Evolutionary conservation across 73 alveolate species (phyloP).

Genomic region (Effrenium voratum): DNA sequence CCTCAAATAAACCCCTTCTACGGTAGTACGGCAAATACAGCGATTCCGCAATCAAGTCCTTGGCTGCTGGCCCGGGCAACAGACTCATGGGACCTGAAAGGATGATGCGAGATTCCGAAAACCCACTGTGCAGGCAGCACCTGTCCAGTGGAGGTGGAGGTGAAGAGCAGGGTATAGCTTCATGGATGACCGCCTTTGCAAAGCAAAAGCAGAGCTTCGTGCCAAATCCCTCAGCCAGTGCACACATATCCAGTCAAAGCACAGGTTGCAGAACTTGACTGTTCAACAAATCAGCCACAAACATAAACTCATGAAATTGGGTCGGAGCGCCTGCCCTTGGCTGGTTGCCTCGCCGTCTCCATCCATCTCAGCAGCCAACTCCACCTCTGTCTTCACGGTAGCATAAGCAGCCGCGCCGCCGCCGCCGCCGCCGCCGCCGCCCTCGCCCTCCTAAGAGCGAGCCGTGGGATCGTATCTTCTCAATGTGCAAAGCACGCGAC

Average conservation of each 20-base stretch:
- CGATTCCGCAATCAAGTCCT: no score
- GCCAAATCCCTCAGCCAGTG: no score
- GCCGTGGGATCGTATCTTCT: background rate
- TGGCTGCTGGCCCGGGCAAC: background rate
- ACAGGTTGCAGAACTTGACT: no score
- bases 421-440: no score
- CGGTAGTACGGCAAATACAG: no score
- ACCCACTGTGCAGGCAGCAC: background rate
- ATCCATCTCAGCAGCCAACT: background rate
- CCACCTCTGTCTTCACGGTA: constrained; percentile 64
- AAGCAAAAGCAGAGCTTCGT: background rate
- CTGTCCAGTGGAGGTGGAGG: background rate
- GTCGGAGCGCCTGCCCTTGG: no score
- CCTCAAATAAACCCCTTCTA: background rate
- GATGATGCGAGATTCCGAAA: background rate
- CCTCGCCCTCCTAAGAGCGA: no score
- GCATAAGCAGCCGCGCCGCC: constrained; percentile 85
- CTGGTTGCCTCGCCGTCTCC: background rate
- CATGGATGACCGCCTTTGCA: background rate
- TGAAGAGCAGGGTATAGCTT: background rate
- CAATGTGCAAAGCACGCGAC: background rate
- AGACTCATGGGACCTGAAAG: background rate
- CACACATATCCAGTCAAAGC: no score
- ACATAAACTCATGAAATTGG: no score
- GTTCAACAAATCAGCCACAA: no score